Percentiles rank a stretch among this genome's conserved stretches.
phyloP scores from a whole-genome alignment of 768 basidiomycete genomes.

The Cystofilobasidium bisporidii region DNA sequence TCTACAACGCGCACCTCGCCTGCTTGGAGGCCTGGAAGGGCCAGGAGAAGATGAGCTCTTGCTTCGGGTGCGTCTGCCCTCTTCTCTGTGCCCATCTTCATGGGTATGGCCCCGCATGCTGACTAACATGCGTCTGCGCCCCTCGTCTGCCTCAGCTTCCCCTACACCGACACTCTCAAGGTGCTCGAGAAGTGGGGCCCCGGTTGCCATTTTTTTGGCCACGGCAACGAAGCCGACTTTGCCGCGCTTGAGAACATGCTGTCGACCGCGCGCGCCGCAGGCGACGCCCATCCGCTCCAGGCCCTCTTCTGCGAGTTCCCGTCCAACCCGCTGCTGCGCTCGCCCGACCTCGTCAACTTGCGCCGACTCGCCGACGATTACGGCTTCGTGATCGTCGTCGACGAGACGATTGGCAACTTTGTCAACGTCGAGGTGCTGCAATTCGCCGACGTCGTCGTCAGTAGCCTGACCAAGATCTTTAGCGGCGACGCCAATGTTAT shows the following conservation, averaged over 20 bases:
- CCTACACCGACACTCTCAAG: conserved; percentile 91
- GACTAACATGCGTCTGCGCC: not conserved
- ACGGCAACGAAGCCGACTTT: conserved; percentile 65
- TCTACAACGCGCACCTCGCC: conserved; percentile 74
- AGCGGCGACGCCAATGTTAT: conserved; percentile 91
- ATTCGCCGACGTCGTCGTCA: conserved; percentile 79
- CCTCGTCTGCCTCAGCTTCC: conserved; percentile 52
- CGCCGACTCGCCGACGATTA: conserved; percentile 74
- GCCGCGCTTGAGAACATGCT: conserved; percentile 60
- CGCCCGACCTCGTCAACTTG: conserved; percentile 64
- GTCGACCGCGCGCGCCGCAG: conserved; percentile 30
- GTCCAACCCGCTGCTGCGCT: conserved; percentile 85
- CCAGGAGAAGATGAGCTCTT: conserved; percentile 68
- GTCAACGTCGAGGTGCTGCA: conserved; percentile 82
- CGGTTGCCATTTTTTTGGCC: conserved; percentile 78
- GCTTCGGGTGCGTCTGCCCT: conserved; percentile 67
- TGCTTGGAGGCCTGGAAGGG: conserved; percentile 47
- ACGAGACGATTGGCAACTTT: conserved; percentile 92
- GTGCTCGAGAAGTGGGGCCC: conserved; percentile 92
- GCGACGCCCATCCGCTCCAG: conserved; percentile 51
- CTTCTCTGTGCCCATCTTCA: too few species aligned
- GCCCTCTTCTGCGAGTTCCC: conserved; percentile 90
- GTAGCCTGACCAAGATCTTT: conserved; percentile 88
- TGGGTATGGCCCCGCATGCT: too few species aligned
- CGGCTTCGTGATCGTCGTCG: conserved; percentile 76